phyloP scores from a whole-genome alignment of 371 early-diverging fungal genomes.

The Circinella minor region DNA sequence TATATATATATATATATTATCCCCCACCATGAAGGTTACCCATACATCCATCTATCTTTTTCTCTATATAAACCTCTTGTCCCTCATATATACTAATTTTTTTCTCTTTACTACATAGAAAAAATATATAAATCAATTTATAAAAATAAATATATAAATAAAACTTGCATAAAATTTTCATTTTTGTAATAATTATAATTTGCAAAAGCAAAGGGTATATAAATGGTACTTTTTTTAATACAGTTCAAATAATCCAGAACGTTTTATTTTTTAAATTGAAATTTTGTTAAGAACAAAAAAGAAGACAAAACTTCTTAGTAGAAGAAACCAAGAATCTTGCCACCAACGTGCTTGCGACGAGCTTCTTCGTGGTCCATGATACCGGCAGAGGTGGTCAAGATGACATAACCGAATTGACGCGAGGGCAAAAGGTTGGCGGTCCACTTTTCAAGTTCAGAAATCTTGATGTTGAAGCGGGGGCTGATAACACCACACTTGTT shows the following conservation, averaged over 20 bases:
- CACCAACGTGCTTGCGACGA: conserved; percentile 98
- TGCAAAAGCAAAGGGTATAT: no score
- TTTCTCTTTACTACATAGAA: not conserved
- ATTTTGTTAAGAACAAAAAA: not conserved
- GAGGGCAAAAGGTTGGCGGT: conserved; percentile 98
- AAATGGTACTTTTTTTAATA: not conserved
- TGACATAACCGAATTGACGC: conserved; percentile 99
- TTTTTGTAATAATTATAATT: no score
- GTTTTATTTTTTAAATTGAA: conserved; percentile 2
- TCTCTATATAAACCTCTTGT: not conserved
- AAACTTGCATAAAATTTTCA: no score
- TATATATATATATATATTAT: no score
- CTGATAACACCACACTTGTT: conserved; percentile 99
- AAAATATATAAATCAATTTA: not conserved
- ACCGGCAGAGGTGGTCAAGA: conserved; percentile 98
- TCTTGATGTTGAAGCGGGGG: conserved; percentile 98
- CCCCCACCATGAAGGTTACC: not conserved
- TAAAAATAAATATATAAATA: not conserved
- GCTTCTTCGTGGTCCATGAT: conserved; percentile 99
- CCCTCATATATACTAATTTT: not conserved
- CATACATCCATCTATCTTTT: not conserved
- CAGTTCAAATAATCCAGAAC: not conserved
- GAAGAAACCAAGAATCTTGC: conserved; percentile 97
- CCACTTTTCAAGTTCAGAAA: conserved; percentile 97
- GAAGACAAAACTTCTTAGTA: conserved; percentile 42